Conservation (phyloP, 345 rosid species). For the Brassica nigra region DNA sequence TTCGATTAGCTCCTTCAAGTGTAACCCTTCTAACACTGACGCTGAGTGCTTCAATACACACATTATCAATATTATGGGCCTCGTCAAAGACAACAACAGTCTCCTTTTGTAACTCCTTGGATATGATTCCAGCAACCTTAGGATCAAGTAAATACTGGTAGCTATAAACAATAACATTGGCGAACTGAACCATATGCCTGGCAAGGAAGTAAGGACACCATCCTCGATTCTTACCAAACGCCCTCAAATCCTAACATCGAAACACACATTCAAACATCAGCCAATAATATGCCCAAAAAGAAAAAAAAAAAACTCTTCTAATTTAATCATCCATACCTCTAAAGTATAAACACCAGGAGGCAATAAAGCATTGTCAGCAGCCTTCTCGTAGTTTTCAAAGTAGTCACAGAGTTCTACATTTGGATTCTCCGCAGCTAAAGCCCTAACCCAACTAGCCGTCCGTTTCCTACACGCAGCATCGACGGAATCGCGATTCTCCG, state of each 20-base stretch:
- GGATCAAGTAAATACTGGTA: constrained; percentile 98
- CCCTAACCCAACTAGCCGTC: constrained; percentile 94
- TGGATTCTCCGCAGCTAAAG: constrained; percentile 71
- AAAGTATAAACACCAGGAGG: constrained; percentile 96
- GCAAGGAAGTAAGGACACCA: constrained; percentile 98
- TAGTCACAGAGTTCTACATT: constrained; percentile 75
- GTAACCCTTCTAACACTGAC: constrained; percentile 91
- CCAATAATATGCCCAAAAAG: background rate
- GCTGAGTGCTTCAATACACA: constrained; percentile 96
- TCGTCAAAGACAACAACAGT: constrained; percentile 95
- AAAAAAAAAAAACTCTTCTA: background rate
- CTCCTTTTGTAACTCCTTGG: constrained; percentile 96
- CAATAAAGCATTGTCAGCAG: constrained; percentile 71
- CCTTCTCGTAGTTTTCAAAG: constrained; percentile 85
- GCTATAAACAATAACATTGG: constrained; percentile 91
- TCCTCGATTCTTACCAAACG: constrained; percentile 76
- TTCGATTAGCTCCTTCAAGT: constrained; percentile 91
- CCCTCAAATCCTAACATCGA: constrained; percentile 70
- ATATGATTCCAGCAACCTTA: constrained; percentile 95
- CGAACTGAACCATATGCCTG: constrained; percentile 91
- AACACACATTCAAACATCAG: constrained; percentile 21
- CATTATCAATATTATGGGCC: constrained; percentile 97
- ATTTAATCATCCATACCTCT: constrained; percentile 50
- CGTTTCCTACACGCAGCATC: constrained; percentile 92
- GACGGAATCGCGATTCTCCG: constrained; percentile 93